Percentiles rank a stretch among this genome's conserved stretches.
Evolutionary conservation across 495 filamentous ascomycete genomes (phyloP).

Genomic region (Aspergillus heteromorphus): DNA sequence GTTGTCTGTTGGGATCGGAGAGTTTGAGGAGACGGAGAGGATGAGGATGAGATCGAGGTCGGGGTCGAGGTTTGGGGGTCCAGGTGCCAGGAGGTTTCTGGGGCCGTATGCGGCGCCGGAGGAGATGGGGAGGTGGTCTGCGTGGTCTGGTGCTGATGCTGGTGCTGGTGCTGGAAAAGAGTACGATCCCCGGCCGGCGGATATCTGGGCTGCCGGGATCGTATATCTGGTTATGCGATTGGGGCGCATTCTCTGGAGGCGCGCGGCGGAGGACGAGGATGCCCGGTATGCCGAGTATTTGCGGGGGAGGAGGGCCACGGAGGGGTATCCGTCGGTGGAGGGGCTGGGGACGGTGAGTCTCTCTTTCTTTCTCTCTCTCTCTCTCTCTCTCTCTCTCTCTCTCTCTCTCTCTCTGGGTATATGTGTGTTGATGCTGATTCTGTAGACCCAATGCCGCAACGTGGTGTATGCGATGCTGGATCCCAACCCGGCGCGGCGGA

Average conservation of each 20-base stretch:
- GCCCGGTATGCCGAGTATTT: not conserved
- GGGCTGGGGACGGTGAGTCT: conserved; percentile 6
- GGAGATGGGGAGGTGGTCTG: no score
- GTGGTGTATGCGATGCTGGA: conserved; percentile 93
- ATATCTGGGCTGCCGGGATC: conserved; percentile 21
- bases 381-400: no score
- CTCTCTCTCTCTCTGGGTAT: not conserved
- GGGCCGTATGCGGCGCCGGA: no score
- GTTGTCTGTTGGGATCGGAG: no score
- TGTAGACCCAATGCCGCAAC: conserved; percentile 57
- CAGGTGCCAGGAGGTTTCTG: no score
- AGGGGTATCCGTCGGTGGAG: conserved; percentile 4
- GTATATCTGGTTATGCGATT: conserved; percentile 14
- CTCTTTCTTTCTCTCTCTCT: no score
- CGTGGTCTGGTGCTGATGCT: no score
- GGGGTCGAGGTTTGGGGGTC: no score
- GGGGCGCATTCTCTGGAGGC: conserved; percentile 14
- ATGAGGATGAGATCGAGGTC: no score
- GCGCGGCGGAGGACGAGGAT: conserved; percentile 7
- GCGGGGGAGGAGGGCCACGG: not conserved
- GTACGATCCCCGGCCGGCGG: conserved; percentile 8
- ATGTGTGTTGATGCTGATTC: not conserved
- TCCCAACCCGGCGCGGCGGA: conserved; percentile 67
- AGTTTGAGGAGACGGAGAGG: no score
- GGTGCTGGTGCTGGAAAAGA: not conserved